Evolutionary conservation across 331 rosid species (phyloP), one percentile per base, ranked within the genome.

Genomic region (Quercus lobata): DNA sequence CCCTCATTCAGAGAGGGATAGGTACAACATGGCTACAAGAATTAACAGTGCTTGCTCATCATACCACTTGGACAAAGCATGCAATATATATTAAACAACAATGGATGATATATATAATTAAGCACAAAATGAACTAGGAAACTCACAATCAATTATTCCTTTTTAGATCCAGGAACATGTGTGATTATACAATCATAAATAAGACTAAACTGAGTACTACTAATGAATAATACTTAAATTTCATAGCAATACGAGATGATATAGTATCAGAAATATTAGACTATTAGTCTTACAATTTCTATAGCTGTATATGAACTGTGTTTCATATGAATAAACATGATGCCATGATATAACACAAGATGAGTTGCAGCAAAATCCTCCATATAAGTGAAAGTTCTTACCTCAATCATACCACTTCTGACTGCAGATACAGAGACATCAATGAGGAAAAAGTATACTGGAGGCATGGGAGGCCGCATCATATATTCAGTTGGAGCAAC

Each of bases 381-480:
- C 52, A 25, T n/a, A 18, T 15, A 4, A 21, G 24, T n/a, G 75
- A 12, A 82, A 73, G 81, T 74, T 73, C 74, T 85, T 79, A 93
- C 99, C 97, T 93, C 97, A 86, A 93, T 90, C 98, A 96, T 96
- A 71, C 99, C 99, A 90, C 99, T 96, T 92, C 92, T 96, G 82
- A 88, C 98, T 12, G 99, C 98, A 78, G 98, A 91, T 65, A 87
- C 76, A 53, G 99, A 93, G 83, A 93, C 99, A 32, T 96, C 98
- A 1, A 96, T 96, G 82, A 96, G 97, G 90, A 96, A 96, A 87
- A 96, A 96, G 84, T 90, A 96, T 46, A 93, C 90, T 61, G 98
- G 99, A 16, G 99, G 99, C 99, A 96, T 96, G 78, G 99, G 98
- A 60, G 98, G 97, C 79, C 99, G 99, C 86, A 93, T 97, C 99